A percentile compares a stretch with the other conserved stretches of the same genome.
phyloP scores from a whole-genome alignment of 352 stramenopile species.

The Aphanomyces cochlioides region DNA sequence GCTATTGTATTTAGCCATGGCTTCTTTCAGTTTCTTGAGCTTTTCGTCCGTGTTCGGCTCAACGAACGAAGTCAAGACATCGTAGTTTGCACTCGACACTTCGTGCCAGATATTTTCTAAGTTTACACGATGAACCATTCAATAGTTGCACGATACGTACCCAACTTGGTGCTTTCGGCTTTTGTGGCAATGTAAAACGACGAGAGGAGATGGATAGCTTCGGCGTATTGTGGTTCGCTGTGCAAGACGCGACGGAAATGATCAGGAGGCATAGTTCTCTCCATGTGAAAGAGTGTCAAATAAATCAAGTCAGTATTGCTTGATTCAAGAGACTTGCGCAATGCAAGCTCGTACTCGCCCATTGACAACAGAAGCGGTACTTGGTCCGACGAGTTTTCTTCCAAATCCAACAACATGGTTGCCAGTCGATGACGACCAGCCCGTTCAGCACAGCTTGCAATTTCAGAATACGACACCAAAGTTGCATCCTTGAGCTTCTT shows the following conservation, averaged over 20 bases:
- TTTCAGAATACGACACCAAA: slow-evolving; percentile 77
- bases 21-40: slow-evolving; percentile 58
- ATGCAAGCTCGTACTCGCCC: slow-evolving; percentile 86
- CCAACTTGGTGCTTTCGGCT: slow-evolving; percentile 46
- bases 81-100: slow-evolving; percentile 62
- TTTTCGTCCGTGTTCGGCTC: slow-evolving; percentile 62
- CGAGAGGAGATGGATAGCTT: slow-evolving; percentile 73
- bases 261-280: slow-evolving; percentile 70
- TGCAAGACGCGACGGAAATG: slow-evolving; percentile 76
- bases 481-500: slow-evolving; percentile 81
- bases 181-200: slow-evolving; percentile 73
- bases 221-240: slow-evolving; percentile 61
- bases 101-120: slow-evolving; percentile 53
- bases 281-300: slow-evolving; percentile 85
- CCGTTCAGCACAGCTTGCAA: slow-evolving; percentile 74
- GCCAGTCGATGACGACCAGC: slow-evolving; percentile 78
- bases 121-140: not conserved
- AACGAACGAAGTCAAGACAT: slow-evolving; percentile 68
- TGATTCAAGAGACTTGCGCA: slow-evolving; percentile 85
- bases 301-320: slow-evolving; percentile 89
- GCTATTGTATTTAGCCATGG: slow-evolving; percentile 55
- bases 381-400: slow-evolving; percentile 83
- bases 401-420: slow-evolving; percentile 87
- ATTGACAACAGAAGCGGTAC: slow-evolving; percentile 87
- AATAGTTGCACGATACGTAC: not conserved